phyloP scores from a whole-genome alignment of 169 alveolate species.

The Plasmodium reichenowi region DNA sequence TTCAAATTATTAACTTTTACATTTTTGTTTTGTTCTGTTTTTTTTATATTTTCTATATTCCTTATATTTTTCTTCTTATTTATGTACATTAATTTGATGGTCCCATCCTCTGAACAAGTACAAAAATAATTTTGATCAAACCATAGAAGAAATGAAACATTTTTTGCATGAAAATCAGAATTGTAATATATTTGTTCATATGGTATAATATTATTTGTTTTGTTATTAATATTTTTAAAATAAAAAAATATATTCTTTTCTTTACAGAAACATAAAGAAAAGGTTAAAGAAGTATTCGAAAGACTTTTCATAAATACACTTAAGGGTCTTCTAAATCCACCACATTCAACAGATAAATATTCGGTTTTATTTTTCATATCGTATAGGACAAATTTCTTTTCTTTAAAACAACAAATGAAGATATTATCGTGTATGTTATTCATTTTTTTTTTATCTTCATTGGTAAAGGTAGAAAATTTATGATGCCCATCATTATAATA shows the following conservation, averaged over 20 bases:
- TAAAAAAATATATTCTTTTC: slow-evolving; percentile 34
- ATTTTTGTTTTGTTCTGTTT: not conserved
- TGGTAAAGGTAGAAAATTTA: no score
- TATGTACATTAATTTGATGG: slow-evolving; percentile 23
- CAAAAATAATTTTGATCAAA: slow-evolving; percentile 25
- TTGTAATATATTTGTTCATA: slow-evolving; percentile 44
- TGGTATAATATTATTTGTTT: slow-evolving; percentile 13
- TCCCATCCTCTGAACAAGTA: slow-evolving; percentile 72
- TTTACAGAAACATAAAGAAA: slow-evolving; percentile 68
- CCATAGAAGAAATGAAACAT: slow-evolving; percentile 57
- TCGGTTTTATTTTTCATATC: slow-evolving; percentile 51
- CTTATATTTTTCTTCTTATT: no score
- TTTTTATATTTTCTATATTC: not conserved
- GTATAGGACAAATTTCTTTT: slow-evolving; percentile 52
- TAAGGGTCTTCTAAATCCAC: slow-evolving; percentile 74
- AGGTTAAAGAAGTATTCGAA: not conserved
- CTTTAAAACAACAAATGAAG: slow-evolving; percentile 66
- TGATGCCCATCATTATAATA: not conserved
- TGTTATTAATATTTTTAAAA: slow-evolving; percentile 29
- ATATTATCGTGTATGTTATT: slow-evolving; percentile 3
- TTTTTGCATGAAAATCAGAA: slow-evolving; percentile 47
- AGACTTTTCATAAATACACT: slow-evolving; percentile 41
- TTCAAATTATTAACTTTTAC: not conserved
- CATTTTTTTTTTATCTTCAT: no score
- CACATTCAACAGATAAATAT: slow-evolving; percentile 66